phyloP scores from a whole-genome alignment of 1,284 basidiomycete genomes.

The Leccinum griseonigrum region DNA sequence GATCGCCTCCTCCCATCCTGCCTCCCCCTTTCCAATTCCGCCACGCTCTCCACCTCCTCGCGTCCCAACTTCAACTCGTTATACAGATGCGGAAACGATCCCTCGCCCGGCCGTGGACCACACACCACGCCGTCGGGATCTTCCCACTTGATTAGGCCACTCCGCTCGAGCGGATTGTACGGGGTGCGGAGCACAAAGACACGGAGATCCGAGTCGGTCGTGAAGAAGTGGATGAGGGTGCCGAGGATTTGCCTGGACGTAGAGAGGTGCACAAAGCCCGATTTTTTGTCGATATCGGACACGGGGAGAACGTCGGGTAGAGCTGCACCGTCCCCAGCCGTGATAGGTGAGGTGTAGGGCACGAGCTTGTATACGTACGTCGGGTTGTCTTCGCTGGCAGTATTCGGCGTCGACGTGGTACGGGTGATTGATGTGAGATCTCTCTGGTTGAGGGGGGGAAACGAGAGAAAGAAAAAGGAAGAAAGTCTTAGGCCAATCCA shows the following conservation, averaged over 20 bases:
- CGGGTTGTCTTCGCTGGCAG: conserved; percentile 9
- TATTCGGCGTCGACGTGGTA: neutral
- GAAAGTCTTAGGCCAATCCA: conserved; percentile 3
- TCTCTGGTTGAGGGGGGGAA: neutral
- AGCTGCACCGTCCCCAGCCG: conserved; percentile 2
- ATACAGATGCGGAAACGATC: conserved; percentile 30
- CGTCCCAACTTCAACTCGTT: conserved; percentile 25
- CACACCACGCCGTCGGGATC: conserved; percentile 22
- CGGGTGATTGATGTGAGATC: neutral
- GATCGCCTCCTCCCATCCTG: conserved; percentile 20
- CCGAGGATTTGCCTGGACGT: conserved; percentile 23
- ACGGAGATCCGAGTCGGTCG: conserved; percentile 9
- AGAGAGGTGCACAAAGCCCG: conserved; percentile 32
- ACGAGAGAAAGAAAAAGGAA: conserved; percentile 3
- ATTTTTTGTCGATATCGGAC: conserved; percentile 22
- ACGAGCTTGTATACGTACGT: conserved; percentile 34
- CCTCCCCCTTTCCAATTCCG: conserved; percentile 9
- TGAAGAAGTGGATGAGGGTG: conserved; percentile 28
- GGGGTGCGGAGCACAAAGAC: conserved; percentile 25
- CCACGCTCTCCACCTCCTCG: conserved; percentile 27
- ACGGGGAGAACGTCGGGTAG: conserved; percentile 27
- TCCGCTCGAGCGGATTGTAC: conserved; percentile 13
- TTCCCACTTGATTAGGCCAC: conserved; percentile 25
- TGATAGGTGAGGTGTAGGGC: conserved; percentile 11
- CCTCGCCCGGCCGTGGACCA: conserved; percentile 25